Conservation (phyloP, 78 protist species). For the Emiliania huxleyi region DNA sequence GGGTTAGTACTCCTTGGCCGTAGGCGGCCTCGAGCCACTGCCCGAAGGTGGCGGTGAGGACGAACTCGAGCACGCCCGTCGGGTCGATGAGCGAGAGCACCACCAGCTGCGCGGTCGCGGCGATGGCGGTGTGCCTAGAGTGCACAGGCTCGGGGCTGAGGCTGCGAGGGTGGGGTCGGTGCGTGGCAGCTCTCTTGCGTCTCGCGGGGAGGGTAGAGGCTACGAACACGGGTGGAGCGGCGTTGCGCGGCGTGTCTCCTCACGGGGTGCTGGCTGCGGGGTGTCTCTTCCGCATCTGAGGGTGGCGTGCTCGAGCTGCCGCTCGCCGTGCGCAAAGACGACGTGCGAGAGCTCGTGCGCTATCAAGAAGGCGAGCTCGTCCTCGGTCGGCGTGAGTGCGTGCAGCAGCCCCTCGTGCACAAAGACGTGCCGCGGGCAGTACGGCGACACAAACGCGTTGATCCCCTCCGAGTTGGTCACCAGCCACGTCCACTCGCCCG, state of each 20-base stretch:
- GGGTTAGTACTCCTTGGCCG: no score
- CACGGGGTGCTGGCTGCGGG: no score
- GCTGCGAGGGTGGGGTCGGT: no score
- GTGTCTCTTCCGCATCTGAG: no score
- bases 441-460: background rate
- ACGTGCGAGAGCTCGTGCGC: background rate
- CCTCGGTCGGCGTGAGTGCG: background rate
- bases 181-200: no score
- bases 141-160: no score
- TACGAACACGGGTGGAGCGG: no score
- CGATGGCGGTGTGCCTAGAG: no score
- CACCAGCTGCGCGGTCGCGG: background rate
- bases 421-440: background rate
- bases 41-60: background rate
- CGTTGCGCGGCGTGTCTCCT: no score
- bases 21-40: background rate
- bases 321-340: background rate
- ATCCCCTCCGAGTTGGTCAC: background rate
- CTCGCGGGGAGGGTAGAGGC: no score
- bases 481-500: background rate
- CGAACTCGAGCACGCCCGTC: background rate
- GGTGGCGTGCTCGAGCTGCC: no score
- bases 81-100: background rate
- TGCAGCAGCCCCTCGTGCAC: background rate
- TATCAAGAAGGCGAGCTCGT: background rate